phyloP scores from a whole-genome alignment of 2,329 filamentous ascomycete genomes.

The Sporothrix mexicana region DNA sequence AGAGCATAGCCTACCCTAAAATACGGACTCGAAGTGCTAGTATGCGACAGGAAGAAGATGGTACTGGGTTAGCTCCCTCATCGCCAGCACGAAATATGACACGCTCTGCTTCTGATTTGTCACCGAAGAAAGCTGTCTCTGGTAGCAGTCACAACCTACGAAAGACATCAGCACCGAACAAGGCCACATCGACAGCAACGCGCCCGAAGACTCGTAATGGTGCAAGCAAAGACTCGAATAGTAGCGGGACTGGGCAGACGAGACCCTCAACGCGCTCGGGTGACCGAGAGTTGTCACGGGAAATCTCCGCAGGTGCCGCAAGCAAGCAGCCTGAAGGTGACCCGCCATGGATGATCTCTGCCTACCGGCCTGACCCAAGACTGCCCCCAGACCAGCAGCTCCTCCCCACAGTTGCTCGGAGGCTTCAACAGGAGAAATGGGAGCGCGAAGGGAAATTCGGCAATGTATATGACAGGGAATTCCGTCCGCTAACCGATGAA shows the following conservation, averaged over 20 bases:
- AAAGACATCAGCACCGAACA: constrained; percentile 53
- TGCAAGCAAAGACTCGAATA: constrained; percentile 54
- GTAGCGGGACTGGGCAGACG: constrained; percentile 55
- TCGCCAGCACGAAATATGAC: constrained; percentile 4
- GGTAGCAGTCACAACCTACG: constrained; percentile 36
- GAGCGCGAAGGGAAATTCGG: constrained; percentile 88
- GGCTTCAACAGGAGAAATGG: constrained; percentile 93
- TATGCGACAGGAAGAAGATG: constrained; percentile 44
- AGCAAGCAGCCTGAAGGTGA: constrained; percentile 85
- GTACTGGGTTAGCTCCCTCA: not conserved
- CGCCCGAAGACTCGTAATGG: constrained; percentile 69
- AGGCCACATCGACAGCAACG: constrained; percentile 48
- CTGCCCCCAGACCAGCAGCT: constrained; percentile 95
- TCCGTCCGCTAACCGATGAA: constrained; percentile 79
- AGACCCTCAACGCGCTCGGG: constrained; percentile 69
- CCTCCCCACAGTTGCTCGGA: constrained; percentile 88
- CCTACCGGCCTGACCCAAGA: constrained; percentile 94
- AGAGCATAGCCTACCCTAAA: constrained; percentile 64
- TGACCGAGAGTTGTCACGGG: constrained; percentile 59
- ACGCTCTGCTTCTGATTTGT: constrained; percentile 56
- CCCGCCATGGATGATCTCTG: constrained; percentile 90
- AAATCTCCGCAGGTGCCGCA: constrained; percentile 50
- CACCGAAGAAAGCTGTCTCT: constrained; percentile 58
- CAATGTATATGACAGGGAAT: constrained; percentile 83
- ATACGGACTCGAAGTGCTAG: constrained; percentile 74